Conservation (phyloP, 352 stramenopile species). For the Aphanomyces cochlioides region DNA sequence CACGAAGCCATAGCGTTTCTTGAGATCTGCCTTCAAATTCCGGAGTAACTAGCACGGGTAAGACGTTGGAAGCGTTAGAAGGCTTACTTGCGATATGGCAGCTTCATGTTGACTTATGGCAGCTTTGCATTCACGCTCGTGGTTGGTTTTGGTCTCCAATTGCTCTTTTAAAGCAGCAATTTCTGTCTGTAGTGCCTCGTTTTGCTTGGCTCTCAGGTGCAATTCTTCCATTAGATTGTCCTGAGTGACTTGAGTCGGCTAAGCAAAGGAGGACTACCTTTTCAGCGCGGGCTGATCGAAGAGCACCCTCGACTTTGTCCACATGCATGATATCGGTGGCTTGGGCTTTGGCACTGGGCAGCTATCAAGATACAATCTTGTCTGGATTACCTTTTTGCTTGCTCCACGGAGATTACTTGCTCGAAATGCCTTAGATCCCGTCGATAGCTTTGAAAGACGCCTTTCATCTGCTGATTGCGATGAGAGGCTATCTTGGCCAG, state of each 20-base stretch:
- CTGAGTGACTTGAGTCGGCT: not conserved
- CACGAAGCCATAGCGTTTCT: conserved; percentile 23
- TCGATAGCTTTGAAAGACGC: too few species aligned
- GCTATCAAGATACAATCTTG: too few species aligned
- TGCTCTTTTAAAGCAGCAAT: conserved; percentile 3
- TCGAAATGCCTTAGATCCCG: too few species aligned
- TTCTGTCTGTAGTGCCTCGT: conserved; percentile 16
- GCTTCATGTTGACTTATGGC: not conserved
- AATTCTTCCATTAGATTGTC: conserved; percentile 8
- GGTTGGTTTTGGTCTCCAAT: not conserved
- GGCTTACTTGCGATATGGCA: not conserved
- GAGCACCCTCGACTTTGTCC: not conserved
- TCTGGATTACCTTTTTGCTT: too few species aligned
- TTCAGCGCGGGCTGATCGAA: not conserved
- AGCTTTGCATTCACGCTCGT: not conserved
- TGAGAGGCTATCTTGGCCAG: too few species aligned
- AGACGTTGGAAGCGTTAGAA: not conserved
- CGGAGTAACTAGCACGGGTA: not conserved
- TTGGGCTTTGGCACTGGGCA: too few species aligned
- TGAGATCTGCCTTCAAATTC: conserved; percentile 18
- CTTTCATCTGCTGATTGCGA: too few species aligned
- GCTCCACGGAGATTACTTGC: too few species aligned
- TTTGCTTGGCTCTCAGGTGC: conserved; percentile 22
- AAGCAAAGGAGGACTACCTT: not conserved
- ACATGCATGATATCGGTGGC: too few species aligned